Conservation (phyloP, 225 moss, liverwort and hornwort species). For the Pseudoscleropodium purum region DNA sequence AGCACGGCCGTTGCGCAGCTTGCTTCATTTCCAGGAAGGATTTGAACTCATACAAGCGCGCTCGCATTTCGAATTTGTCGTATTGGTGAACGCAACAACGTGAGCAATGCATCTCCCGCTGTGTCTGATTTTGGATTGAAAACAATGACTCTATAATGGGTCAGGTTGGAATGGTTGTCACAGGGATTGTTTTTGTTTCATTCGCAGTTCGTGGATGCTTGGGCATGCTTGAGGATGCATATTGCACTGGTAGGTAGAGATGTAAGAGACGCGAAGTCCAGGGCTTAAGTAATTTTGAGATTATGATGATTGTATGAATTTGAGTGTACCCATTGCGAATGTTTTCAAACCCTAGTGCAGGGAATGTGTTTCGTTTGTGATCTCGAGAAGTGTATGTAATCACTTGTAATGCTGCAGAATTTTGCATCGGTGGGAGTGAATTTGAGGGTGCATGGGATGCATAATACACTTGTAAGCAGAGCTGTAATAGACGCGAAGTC, state of each 20-base stretch:
- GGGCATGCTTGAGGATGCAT: neutral
- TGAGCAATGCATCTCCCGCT: neutral
- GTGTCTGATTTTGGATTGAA: neutral
- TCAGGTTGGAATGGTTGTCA: neutral
- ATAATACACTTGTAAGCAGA: neutral
- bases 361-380: neutral
- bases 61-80: neutral
- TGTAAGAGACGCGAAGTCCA: neutral
- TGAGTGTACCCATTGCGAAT: neutral
- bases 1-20: neutral
- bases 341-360: neutral
- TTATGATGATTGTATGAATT: neutral
- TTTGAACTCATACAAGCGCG: neutral
- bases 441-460: neutral
- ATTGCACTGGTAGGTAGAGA: neutral
- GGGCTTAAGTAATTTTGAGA: neutral
- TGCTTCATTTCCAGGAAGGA: neutral
- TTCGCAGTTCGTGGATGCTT: neutral
- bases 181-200: neutral
- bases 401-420: neutral
- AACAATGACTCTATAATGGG: neutral
- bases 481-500: neutral
- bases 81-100: neutral
- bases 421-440: neutral
- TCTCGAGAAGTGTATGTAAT: neutral